A percentile compares a stretch with the other conserved stretches of the same genome.
Conservation (phyloP, 2,329 filamentous ascomycete genomes). For the Chlorencoelia australis region DNA sequence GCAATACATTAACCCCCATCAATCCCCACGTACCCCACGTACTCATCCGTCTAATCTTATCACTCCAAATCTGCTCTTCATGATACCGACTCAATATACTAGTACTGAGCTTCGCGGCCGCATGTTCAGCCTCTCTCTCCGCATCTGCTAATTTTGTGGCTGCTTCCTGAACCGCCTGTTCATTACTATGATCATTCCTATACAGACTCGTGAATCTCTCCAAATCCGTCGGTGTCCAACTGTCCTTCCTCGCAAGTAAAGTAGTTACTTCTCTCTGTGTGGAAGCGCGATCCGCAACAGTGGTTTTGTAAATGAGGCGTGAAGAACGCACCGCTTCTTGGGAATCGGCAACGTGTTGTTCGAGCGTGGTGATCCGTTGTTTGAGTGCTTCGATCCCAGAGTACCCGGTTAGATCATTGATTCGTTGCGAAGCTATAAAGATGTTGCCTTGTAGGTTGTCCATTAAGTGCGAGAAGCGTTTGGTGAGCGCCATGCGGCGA, state of each 20-base stretch:
- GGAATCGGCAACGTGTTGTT: conserved; percentile 45
- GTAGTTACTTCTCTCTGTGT: conserved; percentile 95
- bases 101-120: conserved; percentile 64
- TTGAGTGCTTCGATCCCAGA: conserved; percentile 83
- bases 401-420: conserved; percentile 94
- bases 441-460: conserved; percentile 80
- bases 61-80: conserved; percentile 98
- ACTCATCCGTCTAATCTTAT: conserved; percentile 89
- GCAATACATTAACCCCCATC: conserved; percentile 90
- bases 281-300: conserved; percentile 70
- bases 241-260: conserved; percentile 85
- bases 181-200: conserved; percentile 84
- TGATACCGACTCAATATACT: conserved; percentile 88
- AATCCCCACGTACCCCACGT: conserved; percentile 98
- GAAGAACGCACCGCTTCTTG: conserved; percentile 59
- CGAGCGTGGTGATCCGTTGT: conserved; percentile 60
- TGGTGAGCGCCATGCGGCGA: conserved; percentile 33
- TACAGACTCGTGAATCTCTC: conserved; percentile 93
- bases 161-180: conserved; percentile 67
- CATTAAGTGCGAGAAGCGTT: conserved; percentile 62
- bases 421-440: conserved; percentile 72
- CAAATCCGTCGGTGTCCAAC: conserved; percentile 77
- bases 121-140: conserved; percentile 71
- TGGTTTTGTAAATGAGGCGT: conserved; percentile 70
- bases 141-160: conserved; percentile 63